Conservation (phyloP, 2,329 filamentous ascomycete genomes). For the Exophiala bonariae region DNA sequence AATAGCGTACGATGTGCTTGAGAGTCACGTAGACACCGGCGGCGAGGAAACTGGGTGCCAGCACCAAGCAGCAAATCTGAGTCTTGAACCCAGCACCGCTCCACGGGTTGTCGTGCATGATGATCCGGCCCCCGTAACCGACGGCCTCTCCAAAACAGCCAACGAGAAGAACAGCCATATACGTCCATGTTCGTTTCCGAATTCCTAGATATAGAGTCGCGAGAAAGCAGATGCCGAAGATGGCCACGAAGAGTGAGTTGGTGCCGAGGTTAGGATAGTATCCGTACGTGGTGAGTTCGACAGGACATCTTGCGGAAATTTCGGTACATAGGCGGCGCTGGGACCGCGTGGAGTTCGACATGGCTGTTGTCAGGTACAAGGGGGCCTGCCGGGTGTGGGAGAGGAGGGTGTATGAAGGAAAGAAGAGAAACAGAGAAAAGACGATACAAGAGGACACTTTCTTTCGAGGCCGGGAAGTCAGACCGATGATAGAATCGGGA, state of each 20-base stretch:
- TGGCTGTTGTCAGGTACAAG: constrained; percentile 6
- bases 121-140: constrained; percentile 58
- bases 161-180: constrained; percentile 49
- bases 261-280: constrained; percentile 55
- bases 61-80: constrained; percentile 57
- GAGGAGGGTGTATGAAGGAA: background rate
- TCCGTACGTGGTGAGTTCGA: constrained; percentile 51
- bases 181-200: constrained; percentile 57
- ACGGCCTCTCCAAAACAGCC: constrained; percentile 52
- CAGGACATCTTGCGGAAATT: constrained; percentile 42
- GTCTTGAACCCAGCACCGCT: constrained; percentile 48
- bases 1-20: constrained; percentile 57
- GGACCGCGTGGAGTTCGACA: constrained; percentile 11
- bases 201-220: constrained; percentile 51
- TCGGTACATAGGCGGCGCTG: constrained; percentile 32
- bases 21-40: constrained; percentile 59
- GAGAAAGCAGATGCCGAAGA: constrained; percentile 52
- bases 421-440: background rate
- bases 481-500: too few relatives aligned
- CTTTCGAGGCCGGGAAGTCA: too few relatives aligned
- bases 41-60: constrained; percentile 57
- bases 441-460: background rate
- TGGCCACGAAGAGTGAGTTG: constrained; percentile 56
- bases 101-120: constrained; percentile 57
- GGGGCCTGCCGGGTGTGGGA: background rate